These are phyloP conservation scores for Cladorrhinum sp. DNA, from an alignment of 2,329 filamentous ascomycete species.

Conservation along the genomic window DNA sequence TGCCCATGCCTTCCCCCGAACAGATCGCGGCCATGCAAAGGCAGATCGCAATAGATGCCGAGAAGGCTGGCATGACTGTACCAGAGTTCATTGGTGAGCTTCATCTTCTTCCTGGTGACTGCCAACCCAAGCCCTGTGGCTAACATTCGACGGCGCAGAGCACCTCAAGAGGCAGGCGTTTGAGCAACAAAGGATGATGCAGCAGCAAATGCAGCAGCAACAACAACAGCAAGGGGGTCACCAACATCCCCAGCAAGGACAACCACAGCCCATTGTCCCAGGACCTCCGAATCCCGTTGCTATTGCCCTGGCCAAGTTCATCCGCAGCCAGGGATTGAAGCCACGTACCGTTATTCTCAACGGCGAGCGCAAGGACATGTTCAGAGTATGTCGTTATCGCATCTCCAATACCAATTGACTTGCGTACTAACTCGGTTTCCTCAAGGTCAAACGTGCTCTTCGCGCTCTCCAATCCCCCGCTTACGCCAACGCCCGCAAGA, in stretches of 20 bases:
- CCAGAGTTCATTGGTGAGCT: conserved; percentile 67
- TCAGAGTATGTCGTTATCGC: conserved; percentile 54
- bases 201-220: conserved; percentile 31
- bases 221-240: conserved; percentile 34
- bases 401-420: not conserved
- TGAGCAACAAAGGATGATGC: conserved; percentile 38
- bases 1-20: conserved; percentile 66
- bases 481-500: conserved; percentile 84
- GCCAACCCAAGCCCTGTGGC: not conserved
- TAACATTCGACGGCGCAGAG: conserved; percentile 36
- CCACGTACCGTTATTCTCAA: conserved; percentile 87
- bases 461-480: conserved; percentile 84
- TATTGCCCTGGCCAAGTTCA: conserved; percentile 83
- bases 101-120: no score
- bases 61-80: conserved; percentile 79
- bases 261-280: conserved; percentile 64
- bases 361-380: conserved; percentile 97
- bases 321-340: conserved; percentile 83
- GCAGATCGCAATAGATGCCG: conserved; percentile 77
- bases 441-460: conserved; percentile 87
- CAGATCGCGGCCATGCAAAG: conserved; percentile 83
- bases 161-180: conserved; percentile 58
- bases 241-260: conserved; percentile 39
- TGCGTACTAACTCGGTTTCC: conserved; percentile 15
- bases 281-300: conserved; percentile 86